Conservation (phyloP, 2,329 filamentous ascomycete species). For the Thielaviopsis populi region DNA sequence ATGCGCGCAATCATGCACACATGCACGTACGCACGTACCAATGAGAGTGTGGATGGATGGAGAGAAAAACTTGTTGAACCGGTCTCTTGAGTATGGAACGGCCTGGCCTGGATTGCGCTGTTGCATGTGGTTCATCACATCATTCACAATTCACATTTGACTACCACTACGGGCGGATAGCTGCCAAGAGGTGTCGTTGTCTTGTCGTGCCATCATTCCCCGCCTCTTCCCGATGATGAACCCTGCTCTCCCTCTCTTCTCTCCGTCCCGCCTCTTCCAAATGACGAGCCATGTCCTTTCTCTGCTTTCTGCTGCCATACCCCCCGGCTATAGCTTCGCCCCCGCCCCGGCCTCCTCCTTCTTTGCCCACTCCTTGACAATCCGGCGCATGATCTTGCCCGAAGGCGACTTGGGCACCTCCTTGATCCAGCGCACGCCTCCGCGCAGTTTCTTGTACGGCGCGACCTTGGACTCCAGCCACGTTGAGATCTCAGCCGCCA, state of each 20-base stretch:
- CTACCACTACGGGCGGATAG: not conserved
- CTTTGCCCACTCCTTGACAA: constrained; percentile 33
- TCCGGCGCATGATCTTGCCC: constrained; percentile 34
- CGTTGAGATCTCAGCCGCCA: constrained; percentile 24
- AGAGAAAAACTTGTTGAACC: not conserved
- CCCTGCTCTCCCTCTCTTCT: not conserved
- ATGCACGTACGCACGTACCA: not conserved
- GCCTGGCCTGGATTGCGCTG: not conserved
- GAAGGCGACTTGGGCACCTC: constrained; percentile 54
- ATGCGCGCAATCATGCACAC: not conserved
- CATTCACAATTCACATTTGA: not conserved
- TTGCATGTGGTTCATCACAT: not conserved
- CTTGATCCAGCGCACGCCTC: constrained; percentile 53
- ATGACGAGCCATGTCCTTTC: no score
- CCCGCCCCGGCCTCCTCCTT: constrained; percentile 17
- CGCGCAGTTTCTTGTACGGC: constrained; percentile 52
- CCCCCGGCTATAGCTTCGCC: constrained; percentile 30
- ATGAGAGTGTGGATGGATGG: not conserved
- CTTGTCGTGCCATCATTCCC: no score
- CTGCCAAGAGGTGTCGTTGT: no score
- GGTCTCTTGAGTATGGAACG: not conserved
- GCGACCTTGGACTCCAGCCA: constrained; percentile 43
- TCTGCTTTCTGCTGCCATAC: no score
- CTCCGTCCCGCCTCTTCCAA: not conserved
- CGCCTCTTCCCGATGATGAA: no score